phyloP scores from a whole-genome alignment of 2,329 filamentous ascomycete species.

The Curvularia eragrostidis region DNA sequence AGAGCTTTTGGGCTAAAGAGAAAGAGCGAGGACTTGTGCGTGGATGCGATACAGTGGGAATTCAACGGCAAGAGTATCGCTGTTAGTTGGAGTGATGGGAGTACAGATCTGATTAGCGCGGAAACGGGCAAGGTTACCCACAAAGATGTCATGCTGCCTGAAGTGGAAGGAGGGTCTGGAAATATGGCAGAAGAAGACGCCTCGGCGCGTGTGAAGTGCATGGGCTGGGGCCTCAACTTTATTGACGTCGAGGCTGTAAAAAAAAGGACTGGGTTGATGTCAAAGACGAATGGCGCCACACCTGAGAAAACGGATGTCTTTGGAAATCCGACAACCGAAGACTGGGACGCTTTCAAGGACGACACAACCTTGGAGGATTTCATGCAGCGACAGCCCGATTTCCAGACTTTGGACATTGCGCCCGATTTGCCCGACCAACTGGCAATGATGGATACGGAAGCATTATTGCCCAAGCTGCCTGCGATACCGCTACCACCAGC shows the following conservation, averaged over 20 bases:
- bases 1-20: constrained; percentile 63
- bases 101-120: constrained; percentile 75
- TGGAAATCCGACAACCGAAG: constrained; percentile 34
- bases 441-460: constrained; percentile 52
- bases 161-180: neutral
- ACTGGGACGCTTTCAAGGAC: constrained; percentile 46
- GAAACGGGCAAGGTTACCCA: constrained; percentile 84
- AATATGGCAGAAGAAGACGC: constrained; percentile 12
- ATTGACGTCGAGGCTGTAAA: constrained; percentile 57
- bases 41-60: constrained; percentile 55
- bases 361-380: constrained; percentile 50
- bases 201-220: constrained; percentile 49
- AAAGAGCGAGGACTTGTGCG: constrained; percentile 42
- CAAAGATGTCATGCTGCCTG: constrained; percentile 52
- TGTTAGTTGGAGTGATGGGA: constrained; percentile 82
- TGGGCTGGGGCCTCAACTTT: constrained; percentile 64
- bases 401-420: constrained; percentile 42
- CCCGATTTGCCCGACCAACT: constrained; percentile 50
- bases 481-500: constrained; percentile 46
- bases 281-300: constrained; percentile 19
- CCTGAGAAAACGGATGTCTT: constrained; percentile 27
- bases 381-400: constrained; percentile 47
- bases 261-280: constrained; percentile 46
- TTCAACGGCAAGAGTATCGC: constrained; percentile 73
- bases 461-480: constrained; percentile 48